Percentiles rank a stretch among this genome's conserved stretches.
Conservation (phyloP, 2,329 filamentous ascomycete genomes). For the Diaporthe helianthi region DNA sequence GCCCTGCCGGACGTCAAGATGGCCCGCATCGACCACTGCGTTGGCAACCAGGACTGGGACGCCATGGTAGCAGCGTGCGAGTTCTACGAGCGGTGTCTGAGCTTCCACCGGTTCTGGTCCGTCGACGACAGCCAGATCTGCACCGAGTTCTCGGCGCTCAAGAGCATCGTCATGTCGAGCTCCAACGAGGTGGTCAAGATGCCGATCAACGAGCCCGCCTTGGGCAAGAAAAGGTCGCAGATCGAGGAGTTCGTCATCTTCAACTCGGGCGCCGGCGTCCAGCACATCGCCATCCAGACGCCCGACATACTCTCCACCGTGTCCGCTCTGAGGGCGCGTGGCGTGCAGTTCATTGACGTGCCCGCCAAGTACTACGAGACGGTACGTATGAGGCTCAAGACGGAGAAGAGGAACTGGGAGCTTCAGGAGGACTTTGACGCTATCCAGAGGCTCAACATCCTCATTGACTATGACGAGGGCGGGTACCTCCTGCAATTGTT, state of each 20-base stretch:
- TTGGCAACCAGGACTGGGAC: conserved; percentile 96
- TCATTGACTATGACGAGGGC: conserved; percentile 94
- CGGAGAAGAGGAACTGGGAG: conserved; percentile 64
- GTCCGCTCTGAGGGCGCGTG: conserved; percentile 78
- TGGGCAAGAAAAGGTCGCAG: conserved; percentile 88
- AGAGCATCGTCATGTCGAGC: conserved; percentile 83
- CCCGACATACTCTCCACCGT: conserved; percentile 81
- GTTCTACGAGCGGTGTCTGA: conserved; percentile 86
- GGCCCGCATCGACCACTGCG: conserved; percentile 89
- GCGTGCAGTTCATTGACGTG: conserved; percentile 91
- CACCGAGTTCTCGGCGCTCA: conserved; percentile 90
- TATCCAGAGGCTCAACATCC: conserved; percentile 79
- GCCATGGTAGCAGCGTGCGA: conserved; percentile 75
- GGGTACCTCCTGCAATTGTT: conserved; percentile 83
- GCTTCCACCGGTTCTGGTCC: conserved; percentile 97
- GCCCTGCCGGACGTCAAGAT: conserved; percentile 70
- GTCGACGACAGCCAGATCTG: conserved; percentile 93
- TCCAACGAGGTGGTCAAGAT: conserved; percentile 90
- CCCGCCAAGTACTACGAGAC: conserved; percentile 85
- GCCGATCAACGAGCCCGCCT: conserved; percentile 96
- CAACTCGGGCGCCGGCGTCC: conserved; percentile 87
- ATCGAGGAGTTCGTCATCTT: conserved; percentile 94
- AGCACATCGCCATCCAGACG: conserved; percentile 91
- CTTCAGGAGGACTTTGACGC: conserved; percentile 82
- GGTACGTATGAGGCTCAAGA: conserved; percentile 76